A percentile compares a stretch with the other conserved stretches of the same genome.
phyloP scores from a whole-genome alignment of 1,284 basidiomycete genomes.

The Marasmius fiardii region DNA sequence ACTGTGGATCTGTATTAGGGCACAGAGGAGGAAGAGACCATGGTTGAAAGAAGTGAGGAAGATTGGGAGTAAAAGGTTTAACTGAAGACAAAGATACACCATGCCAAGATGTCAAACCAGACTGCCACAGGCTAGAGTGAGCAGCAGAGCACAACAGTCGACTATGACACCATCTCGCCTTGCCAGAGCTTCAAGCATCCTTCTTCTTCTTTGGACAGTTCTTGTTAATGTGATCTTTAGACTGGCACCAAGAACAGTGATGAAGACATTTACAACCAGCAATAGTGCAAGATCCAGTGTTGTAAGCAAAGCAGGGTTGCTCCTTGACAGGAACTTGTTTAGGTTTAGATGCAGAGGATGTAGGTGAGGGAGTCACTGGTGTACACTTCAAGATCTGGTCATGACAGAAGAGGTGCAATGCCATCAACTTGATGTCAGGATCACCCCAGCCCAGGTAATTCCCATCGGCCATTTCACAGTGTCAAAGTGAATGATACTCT shows the following conservation, averaged over 20 bases:
- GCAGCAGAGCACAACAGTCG: conserved; percentile 7
- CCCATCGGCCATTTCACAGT: conserved; percentile 9
- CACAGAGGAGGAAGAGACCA: conserved; percentile 17
- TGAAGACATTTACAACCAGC: too few species aligned
- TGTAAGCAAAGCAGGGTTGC: too few species aligned
- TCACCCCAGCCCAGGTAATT: conserved; percentile 9
- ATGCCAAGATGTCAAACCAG: background rate
- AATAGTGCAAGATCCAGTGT: too few species aligned
- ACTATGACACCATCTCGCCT: background rate
- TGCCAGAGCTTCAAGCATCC: background rate
- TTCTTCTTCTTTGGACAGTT: background rate
- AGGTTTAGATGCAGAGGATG: background rate
- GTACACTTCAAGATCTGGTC: background rate
- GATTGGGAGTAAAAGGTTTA: background rate
- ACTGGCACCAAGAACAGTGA: too few species aligned
- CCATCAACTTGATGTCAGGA: background rate
- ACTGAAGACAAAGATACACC: background rate
- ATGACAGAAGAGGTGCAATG: background rate
- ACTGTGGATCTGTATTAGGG: conserved; percentile 25
- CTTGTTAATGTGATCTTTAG: background rate
- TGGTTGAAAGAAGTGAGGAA: conserved; percentile 10
- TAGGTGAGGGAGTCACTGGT: background rate
- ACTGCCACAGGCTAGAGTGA: conserved; percentile 2
- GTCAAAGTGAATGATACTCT: conserved; percentile 5
- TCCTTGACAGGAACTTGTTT: background rate